Percentiles rank a stretch among this genome's conserved stretches.
These are phyloP conservation scores for Dacryopinax primogenitus DNA, from an alignment of 768 basidiomycete species.

Conservation along the genomic window DNA sequence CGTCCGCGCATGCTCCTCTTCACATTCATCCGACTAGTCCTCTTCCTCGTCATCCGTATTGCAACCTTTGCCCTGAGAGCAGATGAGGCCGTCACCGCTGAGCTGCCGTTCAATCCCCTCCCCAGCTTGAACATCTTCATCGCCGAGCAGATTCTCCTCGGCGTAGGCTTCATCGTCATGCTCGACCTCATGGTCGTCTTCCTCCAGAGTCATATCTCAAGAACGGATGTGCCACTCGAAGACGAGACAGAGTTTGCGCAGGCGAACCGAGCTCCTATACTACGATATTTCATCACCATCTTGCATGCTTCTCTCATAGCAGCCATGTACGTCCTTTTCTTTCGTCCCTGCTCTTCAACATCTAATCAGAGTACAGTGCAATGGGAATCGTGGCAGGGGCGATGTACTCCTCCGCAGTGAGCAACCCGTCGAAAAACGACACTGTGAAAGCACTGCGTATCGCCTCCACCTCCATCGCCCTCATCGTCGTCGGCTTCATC, in stretches of 20 bases:
- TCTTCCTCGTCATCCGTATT: slow-evolving; percentile 1
- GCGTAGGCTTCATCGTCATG: slow-evolving; percentile 5
- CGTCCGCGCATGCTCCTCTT: not conserved
- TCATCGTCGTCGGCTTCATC: slow-evolving; percentile 9
- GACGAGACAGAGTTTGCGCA: not conserved
- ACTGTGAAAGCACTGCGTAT: not conserved
- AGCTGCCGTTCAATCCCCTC: not conserved
- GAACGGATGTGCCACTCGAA: not conserved
- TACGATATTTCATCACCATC: not conserved
- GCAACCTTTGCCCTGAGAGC: not conserved
- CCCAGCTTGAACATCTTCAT: not conserved
- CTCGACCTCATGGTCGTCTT: not conserved
- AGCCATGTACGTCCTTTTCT: not conserved
- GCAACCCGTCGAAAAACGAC: not conserved
- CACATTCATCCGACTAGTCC: not conserved
- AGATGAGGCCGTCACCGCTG: not conserved
- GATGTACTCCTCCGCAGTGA: not conserved
- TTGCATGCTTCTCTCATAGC: not conserved
- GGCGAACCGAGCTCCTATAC: not conserved
- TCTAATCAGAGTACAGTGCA: not conserved
- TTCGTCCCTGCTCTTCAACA: not conserved
- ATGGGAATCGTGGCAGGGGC: not conserved
- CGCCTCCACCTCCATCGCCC: not conserved
- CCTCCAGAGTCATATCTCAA: not conserved
- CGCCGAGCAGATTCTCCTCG: slow-evolving; percentile 5